Percentiles rank a stretch among this genome's conserved stretches.
Evolutionary conservation across 2,329 filamentous ascomycete genomes (phyloP).

Genomic region (Mariannaea sp.): DNA sequence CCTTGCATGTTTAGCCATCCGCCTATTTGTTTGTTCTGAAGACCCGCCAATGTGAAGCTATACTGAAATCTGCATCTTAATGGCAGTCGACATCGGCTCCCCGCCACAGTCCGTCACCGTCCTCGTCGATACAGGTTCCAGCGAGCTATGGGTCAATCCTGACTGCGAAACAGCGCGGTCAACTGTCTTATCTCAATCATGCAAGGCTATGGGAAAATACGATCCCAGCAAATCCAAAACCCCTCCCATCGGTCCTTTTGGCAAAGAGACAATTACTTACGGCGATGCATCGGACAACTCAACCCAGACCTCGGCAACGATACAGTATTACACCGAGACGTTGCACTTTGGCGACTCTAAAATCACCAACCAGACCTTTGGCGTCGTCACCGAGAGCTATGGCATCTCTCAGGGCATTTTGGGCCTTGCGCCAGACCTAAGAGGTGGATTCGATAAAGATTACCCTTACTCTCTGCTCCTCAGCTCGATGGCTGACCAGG

Average conservation of each 20-base stretch:
- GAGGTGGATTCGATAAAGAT: conserved; percentile 44
- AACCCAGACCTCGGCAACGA: conserved; percentile 46
- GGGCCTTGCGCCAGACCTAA: conserved; percentile 52
- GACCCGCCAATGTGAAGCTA: conserved; percentile 1
- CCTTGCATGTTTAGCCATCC: no score
- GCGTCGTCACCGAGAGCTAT: conserved; percentile 51
- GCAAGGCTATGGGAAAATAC: conserved; percentile 50
- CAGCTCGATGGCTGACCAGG: conserved; percentile 53
- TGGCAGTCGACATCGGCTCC: conserved; percentile 49
- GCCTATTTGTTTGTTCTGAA: neutral
- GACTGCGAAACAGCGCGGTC: conserved; percentile 49
- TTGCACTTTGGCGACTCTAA: conserved; percentile 50
- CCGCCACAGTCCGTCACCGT: conserved; percentile 51
- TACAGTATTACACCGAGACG: conserved; percentile 53
- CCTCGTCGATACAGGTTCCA: conserved; percentile 57
- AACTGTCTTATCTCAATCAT: conserved; percentile 43
- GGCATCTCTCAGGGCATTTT: conserved; percentile 58
- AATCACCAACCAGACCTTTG: conserved; percentile 55
- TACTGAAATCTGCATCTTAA: neutral
- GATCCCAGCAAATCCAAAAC: conserved; percentile 48
- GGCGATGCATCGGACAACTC: conserved; percentile 45
- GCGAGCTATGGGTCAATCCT: conserved; percentile 61
- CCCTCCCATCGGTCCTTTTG: conserved; percentile 45
- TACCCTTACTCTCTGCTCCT: conserved; percentile 59
- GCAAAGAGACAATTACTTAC: conserved; percentile 46